A percentile compares a stretch with the other conserved stretches of the same genome.
Evolutionary conservation across 2,329 filamentous ascomycete genomes (phyloP).

Genomic region (Hypoxylon sp.): DNA sequence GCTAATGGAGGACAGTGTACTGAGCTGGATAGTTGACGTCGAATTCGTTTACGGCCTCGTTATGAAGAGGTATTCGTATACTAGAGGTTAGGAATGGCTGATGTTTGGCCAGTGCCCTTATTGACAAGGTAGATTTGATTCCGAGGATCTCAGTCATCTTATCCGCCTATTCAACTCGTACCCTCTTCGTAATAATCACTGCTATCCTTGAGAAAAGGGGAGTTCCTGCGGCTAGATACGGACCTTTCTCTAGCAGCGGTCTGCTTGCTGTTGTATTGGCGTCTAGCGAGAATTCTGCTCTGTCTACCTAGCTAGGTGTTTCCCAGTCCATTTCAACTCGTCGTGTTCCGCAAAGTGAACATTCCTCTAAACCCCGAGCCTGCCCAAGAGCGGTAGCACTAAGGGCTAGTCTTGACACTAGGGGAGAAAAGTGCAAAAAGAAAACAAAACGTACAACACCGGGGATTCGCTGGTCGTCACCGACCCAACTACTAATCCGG

Average conservation of each 20-base stretch:
- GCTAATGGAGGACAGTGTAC: background rate
- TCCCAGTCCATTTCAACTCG: background rate
- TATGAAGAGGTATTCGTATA: background rate
- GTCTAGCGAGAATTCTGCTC: background rate
- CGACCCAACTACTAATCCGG: background rate
- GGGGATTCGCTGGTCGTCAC: slow-evolving; percentile 14
- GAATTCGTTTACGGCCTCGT: background rate
- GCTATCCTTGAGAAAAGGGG: background rate
- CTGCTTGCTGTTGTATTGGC: background rate
- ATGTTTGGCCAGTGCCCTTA: background rate
- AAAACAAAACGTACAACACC: slow-evolving; percentile 25
- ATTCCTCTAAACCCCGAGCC: background rate
- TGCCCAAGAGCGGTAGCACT: background rate
- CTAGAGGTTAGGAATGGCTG: background rate
- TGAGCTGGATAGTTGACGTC: background rate
- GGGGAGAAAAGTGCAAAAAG: background rate
- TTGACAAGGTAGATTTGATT: background rate
- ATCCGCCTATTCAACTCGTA: background rate
- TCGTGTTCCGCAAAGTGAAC: background rate
- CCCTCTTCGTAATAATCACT: background rate
- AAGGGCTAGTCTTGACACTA: background rate
- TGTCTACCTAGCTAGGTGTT: background rate
- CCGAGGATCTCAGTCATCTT: background rate
- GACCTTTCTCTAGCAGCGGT: background rate
- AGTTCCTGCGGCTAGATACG: background rate